Base-by-base conservation (phyloP, 495 filamentous ascomycete species). In the Rusavskia elegans region DNA sequence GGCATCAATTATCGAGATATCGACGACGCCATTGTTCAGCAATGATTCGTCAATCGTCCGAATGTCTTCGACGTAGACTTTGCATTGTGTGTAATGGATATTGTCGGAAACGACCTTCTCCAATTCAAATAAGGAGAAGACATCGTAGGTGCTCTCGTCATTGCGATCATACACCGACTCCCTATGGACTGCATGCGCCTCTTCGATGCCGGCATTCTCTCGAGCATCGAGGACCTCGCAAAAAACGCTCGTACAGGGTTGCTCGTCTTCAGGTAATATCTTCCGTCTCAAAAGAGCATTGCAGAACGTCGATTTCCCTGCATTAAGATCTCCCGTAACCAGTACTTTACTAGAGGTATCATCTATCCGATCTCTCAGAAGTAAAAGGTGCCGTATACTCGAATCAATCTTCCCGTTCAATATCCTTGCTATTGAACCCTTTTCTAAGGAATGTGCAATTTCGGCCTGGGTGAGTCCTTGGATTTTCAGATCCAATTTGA, bases 201-300 rank as follows among this genome's bases (percentile, higher is more conserved):
- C 92, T 65, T 98, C 92, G 13, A 95, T 59, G 5, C 87, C 85
- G 42, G 76, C 79, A 58, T 98, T 98, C 60, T 95, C 89, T 52
- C 87, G 75, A 19, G 85, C 83, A 68, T 97, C 88, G 40, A 98
- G 71, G 3, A 98, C 92, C 64, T 98, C 92, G 63, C 93, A 97
- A 69, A 98, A 98, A 51, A 97, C 94, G 65, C 85, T 92, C 5
- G 92, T 98, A 68, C 93, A 97, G n/a, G 92, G 92, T 60, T 95
- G 92, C 63, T 98, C 89, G 57, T 97, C 93, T 68, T 95, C 92
- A 5, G 92, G 92, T 16, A 98, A 70, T 16, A 98, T 76, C 67
- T 96, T 96, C 53, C 89, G 82, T 41, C 92, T 82, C 37, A 98
- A 69, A 21, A 98, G 69, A 10, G 92, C 93, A 67, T 98, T 98